Conservation (phyloP, 768 basidiomycete species). For the Panaeolus papilionaceus region DNA sequence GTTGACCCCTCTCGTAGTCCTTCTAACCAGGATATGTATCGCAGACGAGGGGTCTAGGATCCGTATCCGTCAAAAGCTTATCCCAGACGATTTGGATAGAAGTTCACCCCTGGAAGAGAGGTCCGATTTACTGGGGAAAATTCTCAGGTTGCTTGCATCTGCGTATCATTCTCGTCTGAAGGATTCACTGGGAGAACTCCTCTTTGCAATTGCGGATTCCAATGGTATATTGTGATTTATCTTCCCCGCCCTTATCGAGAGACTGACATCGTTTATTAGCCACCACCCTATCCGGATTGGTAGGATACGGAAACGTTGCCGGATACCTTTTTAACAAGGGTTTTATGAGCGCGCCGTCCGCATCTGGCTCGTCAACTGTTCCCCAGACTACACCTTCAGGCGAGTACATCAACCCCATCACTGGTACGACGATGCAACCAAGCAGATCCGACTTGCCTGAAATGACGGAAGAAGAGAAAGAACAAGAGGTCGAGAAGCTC, state of each 20-base stretch:
- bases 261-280: conserved; percentile 43
- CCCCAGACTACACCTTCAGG: conserved; percentile 42
- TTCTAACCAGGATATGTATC: conserved; percentile 73
- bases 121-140: conserved; percentile 76
- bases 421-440: conserved; percentile 64
- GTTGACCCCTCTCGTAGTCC: conserved; percentile 75
- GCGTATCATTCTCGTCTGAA: conserved; percentile 79
- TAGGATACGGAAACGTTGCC: conserved; percentile 96
- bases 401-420: conserved; percentile 80
- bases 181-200: conserved; percentile 83
- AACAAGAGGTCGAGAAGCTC: conserved; percentile 89
- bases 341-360: conserved; percentile 67
- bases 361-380: conserved; percentile 36
- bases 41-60: conserved; percentile 64
- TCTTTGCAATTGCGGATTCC: conserved; percentile 83
- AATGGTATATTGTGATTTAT: conserved; percentile 50
- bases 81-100: conserved; percentile 85
- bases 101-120: conserved; percentile 76
- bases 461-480: conserved; percentile 97
- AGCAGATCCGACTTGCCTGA: conserved; percentile 45
- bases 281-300: conserved; percentile 70
- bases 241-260: not conserved
- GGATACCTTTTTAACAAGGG: conserved; percentile 95
- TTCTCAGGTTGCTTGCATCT: conserved; percentile 76
- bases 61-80: conserved; percentile 68